Conservation (phyloP, 2,329 filamentous ascomycete genomes). For the Colletotrichum lini region DNA sequence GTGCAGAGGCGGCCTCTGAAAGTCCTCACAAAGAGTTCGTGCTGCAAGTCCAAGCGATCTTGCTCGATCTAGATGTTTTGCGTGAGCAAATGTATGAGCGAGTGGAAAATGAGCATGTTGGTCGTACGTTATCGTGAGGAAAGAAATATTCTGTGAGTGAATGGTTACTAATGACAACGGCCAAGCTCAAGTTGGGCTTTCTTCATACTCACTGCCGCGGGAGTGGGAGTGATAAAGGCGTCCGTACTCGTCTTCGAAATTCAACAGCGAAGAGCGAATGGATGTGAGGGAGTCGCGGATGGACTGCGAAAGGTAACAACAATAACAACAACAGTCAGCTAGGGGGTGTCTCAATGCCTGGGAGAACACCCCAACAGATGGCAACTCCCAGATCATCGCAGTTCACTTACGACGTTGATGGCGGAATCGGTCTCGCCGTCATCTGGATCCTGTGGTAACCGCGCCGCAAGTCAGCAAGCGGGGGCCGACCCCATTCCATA, state of each 20-base stretch:
- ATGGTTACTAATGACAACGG: neutral
- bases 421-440: conserved; percentile 30
- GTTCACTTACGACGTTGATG: conserved; percentile 29
- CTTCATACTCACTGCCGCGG: conserved; percentile 11
- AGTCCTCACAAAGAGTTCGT: conserved; percentile 53
- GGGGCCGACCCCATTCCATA: too few relatives aligned
- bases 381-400: neutral
- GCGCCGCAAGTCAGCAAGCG: conserved; percentile 1
- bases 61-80: conserved; percentile 14
- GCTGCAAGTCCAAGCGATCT: conserved; percentile 52
- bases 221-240: conserved; percentile 36
- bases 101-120: too few relatives aligned
- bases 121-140: conserved; percentile 30
- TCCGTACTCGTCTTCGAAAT: conserved; percentile 32
- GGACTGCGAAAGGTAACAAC: neutral
- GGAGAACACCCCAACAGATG: accelerated
- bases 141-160: conserved; percentile 30
- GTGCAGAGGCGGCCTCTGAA: conserved; percentile 50
- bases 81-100: neutral
- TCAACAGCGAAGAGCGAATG: conserved; percentile 28
- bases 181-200: too few relatives aligned
- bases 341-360: neutral
- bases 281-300: conserved; percentile 35
- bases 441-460: conserved; percentile 20
- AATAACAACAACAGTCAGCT: neutral